A percentile compares a stretch with the other conserved stretches of the same genome.
These are phyloP conservation scores for Pseudogymnoascus sp. DNA, from an alignment of 2,329 filamentous ascomycete species.

Conservation along the genomic window DNA sequence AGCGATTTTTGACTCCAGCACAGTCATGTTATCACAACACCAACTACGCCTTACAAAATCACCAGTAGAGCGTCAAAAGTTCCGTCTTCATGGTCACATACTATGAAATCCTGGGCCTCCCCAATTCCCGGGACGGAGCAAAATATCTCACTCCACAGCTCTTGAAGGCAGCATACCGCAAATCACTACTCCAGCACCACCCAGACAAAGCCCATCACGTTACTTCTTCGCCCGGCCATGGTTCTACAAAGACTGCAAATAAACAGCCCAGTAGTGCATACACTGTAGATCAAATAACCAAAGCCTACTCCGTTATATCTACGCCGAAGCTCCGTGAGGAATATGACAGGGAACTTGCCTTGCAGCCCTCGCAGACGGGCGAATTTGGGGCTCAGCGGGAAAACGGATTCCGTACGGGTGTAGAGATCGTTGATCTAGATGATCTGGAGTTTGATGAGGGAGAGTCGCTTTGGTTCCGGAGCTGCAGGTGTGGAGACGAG, in stretches of 20 bases:
- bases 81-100: constrained; percentile 37
- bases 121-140: constrained; percentile 40
- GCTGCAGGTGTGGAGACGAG: constrained; percentile 58
- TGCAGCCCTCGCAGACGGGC: constrained; percentile 19
- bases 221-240: constrained; percentile 15
- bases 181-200: constrained; percentile 58
- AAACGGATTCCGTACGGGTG: constrained; percentile 46
- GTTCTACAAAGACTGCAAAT: constrained; percentile 1
- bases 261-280: constrained; percentile 30
- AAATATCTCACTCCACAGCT: constrained; percentile 38
- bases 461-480: constrained; percentile 44
- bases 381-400: constrained; percentile 15
- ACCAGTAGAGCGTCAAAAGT: not conserved
- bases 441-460: constrained; percentile 50
- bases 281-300: constrained; percentile 57
- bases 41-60: not conserved
- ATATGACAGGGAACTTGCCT: constrained; percentile 47
- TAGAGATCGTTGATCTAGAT: constrained; percentile 59
- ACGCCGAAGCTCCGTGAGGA: constrained; percentile 40
- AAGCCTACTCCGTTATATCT: constrained; percentile 51
- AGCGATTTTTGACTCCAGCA: not conserved
- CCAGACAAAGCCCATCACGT: constrained; percentile 46
- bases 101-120: constrained; percentile 55
- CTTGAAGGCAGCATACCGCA: constrained; percentile 57
- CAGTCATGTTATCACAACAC: not conserved